A percentile compares a stretch with the other conserved stretches of the same genome.
Evolutionary conservation across 345 rosid species (phyloP).

Genomic region (Eucalyptus viminalis): DNA sequence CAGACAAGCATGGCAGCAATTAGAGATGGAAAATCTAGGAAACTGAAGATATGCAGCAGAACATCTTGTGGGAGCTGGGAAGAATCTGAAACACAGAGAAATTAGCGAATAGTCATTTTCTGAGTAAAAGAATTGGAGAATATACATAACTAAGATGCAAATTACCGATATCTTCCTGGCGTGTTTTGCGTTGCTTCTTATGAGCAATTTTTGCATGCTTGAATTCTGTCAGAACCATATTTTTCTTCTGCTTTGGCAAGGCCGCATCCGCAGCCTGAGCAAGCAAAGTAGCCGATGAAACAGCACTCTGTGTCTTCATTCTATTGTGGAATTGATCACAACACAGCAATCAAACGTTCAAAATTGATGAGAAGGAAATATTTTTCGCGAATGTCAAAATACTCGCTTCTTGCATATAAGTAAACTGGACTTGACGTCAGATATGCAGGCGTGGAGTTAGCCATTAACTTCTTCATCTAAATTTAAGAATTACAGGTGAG

Average conservation of each 20-base stretch:
- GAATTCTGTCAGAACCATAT: slow-evolving; percentile 47
- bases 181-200: slow-evolving; percentile 43
- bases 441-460: neutral
- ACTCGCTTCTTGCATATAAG: neutral
- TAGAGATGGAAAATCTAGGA: slow-evolving; percentile 53
- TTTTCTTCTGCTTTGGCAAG: slow-evolving; percentile 83
- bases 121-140: neutral
- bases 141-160: neutral
- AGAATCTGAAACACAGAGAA: slow-evolving; percentile 18
- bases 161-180: slow-evolving; percentile 25
- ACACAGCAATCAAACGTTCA: neutral
- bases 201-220: slow-evolving; percentile 70
- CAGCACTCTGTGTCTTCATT: slow-evolving; percentile 46
- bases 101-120: neutral
- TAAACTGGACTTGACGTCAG: neutral
- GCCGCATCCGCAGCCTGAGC: slow-evolving; percentile 53
- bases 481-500: neutral
- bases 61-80: slow-evolving; percentile 63
- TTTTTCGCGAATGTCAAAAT: neutral
- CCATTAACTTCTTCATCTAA: neutral
- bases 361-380: neutral
- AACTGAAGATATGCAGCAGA: slow-evolving; percentile 50
- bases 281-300: slow-evolving; percentile 59
- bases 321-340: slow-evolving; percentile 9
- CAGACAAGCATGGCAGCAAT: slow-evolving; percentile 44